phyloP scores from a whole-genome alignment of 1,284 basidiomycete species.

The Fomitopsis palustris region DNA sequence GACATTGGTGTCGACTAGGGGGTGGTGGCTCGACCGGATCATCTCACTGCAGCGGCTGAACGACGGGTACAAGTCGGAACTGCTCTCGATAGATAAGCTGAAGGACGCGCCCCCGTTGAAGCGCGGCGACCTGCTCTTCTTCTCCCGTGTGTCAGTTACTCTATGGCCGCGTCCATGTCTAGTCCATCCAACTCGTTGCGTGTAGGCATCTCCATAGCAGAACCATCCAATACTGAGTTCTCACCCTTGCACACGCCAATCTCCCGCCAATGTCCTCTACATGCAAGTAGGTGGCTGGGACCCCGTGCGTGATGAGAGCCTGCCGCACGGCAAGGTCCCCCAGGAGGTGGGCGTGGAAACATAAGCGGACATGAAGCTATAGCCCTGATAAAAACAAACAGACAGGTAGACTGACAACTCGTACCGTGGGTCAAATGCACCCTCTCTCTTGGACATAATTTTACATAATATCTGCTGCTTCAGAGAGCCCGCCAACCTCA shows the following conservation, averaged over 20 bases:
- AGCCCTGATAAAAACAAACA: no score
- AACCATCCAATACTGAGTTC: conserved; percentile 12
- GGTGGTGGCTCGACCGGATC: no score
- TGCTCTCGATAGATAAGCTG: conserved; percentile 20
- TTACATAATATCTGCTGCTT: no score
- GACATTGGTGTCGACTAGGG: not conserved
- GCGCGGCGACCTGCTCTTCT: not conserved
- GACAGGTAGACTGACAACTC: no score
- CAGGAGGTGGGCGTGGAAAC: conserved; percentile 18
- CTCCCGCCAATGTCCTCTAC: conserved; percentile 20
- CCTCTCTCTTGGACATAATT: no score
- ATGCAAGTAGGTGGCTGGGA: conserved; percentile 19
- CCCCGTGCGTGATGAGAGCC: conserved; percentile 21
- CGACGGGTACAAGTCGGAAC: conserved; percentile 17
- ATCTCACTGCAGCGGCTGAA: no score
- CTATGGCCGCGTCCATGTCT: not conserved
- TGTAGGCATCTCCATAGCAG: not conserved
- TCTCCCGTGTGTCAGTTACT: not conserved
- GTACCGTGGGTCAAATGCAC: no score
- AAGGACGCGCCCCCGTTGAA: conserved; percentile 15
- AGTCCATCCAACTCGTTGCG: not conserved
- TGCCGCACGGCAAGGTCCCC: conserved; percentile 19
- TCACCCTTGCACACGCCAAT: conserved; percentile 13
- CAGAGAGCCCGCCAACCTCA: no score
- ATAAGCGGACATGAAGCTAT: conserved; percentile 15